These are phyloP conservation scores for Suillus alpinus DNA, from an alignment of 768 basidiomycete genomes.

Conservation along the genomic window DNA sequence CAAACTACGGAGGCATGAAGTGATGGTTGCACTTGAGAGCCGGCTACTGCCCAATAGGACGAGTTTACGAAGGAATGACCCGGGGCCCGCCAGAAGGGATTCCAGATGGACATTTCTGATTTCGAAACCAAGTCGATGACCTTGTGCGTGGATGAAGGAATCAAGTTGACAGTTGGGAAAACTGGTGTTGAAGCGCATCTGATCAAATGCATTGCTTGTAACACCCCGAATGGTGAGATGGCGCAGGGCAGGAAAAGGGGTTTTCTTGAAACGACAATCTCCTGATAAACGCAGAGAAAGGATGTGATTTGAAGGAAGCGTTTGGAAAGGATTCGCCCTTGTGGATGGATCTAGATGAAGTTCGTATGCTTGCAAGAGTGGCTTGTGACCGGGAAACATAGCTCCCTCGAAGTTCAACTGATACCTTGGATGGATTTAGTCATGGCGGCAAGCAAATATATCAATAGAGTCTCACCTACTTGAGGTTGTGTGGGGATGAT, in stretches of 20 bases:
- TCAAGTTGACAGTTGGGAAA: slow-evolving; percentile 31
- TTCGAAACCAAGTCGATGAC: slow-evolving; percentile 34
- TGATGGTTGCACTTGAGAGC: slow-evolving; percentile 28
- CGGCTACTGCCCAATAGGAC: slow-evolving; percentile 35
- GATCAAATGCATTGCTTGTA: slow-evolving; percentile 36
- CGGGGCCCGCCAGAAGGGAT: slow-evolving; percentile 23
- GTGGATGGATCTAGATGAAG: slow-evolving; percentile 31
- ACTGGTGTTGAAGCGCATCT: slow-evolving; percentile 20
- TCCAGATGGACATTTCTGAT: slow-evolving; percentile 33
- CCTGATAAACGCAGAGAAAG: slow-evolving; percentile 36
- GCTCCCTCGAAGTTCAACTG: slow-evolving; percentile 35
- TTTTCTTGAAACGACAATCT: slow-evolving; percentile 20
- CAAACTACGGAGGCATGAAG: slow-evolving; percentile 27
- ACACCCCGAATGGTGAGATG: slow-evolving; percentile 27
- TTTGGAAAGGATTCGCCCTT: slow-evolving; percentile 27
- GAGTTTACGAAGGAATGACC: slow-evolving; percentile 27
- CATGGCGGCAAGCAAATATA: slow-evolving; percentile 1
- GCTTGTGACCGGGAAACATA: slow-evolving; percentile 29
- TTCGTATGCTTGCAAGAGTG: slow-evolving; percentile 29
- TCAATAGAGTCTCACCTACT: slow-evolving; percentile 2
- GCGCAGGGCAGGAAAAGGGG: slow-evolving; percentile 18
- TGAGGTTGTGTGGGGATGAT: slow-evolving; percentile 19
- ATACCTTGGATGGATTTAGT: slow-evolving; percentile 13
- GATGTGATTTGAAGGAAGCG: slow-evolving; percentile 21
- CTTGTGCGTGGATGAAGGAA: slow-evolving; percentile 34